phyloP scores from a whole-genome alignment of 2,329 filamentous ascomycete species.

The Colletotrichum destructivum region DNA sequence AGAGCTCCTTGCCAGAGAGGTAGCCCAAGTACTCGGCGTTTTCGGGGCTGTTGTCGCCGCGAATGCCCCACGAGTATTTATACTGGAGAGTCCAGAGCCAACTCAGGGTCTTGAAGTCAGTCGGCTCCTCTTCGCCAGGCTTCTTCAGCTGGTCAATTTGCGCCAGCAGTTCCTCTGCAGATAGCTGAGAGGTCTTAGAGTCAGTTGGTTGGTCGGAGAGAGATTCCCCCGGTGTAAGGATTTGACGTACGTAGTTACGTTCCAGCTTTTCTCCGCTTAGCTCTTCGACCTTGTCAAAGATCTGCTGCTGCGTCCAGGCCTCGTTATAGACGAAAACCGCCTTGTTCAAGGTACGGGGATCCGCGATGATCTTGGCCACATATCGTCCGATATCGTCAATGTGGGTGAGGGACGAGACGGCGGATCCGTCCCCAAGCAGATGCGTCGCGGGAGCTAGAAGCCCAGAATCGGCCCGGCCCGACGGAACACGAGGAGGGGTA shows the following conservation, averaged over 20 bases:
- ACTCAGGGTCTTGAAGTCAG: not conserved
- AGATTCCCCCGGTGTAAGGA: not conserved
- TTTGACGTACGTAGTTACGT: constrained; percentile 48
- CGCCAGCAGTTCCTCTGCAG: not conserved
- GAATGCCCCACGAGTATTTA: constrained; percentile 59
- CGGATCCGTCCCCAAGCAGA: constrained; percentile 62
- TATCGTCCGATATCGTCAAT: constrained; percentile 67
- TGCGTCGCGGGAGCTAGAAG: constrained; percentile 52
- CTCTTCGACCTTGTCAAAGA: constrained; percentile 62
- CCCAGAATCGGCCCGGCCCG: constrained; percentile 58
- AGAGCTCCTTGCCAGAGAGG: constrained; percentile 65
- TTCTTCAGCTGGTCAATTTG: not conserved
- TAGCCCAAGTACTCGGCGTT: constrained; percentile 70
- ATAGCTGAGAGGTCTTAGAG: not conserved
- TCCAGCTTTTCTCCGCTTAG: constrained; percentile 63
- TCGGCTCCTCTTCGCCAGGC: not conserved
- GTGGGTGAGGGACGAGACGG: constrained; percentile 61
- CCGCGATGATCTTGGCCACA: constrained; percentile 65
- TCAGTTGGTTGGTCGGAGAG: too few species aligned
- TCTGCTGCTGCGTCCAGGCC: constrained; percentile 60
- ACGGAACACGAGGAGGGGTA: constrained; percentile 49
- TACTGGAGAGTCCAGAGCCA: constrained; percentile 56
- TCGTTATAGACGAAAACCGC: constrained; percentile 65
- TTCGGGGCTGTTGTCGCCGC: constrained; percentile 68
- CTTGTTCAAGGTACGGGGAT: constrained; percentile 68